Evolutionary conservation across 805 yeast species (phyloP).

Genomic region (Zygosaccharomyces bisporus): DNA sequence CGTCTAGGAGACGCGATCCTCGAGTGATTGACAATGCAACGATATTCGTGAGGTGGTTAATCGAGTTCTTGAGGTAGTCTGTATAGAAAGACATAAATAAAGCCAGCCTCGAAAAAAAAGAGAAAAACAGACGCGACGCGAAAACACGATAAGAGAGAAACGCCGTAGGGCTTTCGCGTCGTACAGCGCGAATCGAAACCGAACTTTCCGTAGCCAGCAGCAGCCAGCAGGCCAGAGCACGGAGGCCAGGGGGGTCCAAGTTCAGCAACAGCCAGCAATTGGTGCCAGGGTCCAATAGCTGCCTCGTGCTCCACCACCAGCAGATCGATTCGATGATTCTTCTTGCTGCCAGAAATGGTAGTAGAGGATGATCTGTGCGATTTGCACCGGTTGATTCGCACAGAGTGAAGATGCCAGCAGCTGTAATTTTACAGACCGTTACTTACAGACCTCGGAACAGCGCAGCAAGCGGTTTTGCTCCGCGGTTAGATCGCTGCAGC

Average conservation of each 20-base stretch:
- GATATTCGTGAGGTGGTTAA: constrained; percentile 2
- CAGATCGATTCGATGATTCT: too few relatives aligned
- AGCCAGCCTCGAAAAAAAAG: background rate
- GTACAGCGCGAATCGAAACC: background rate
- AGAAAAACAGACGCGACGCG: constrained; percentile 5
- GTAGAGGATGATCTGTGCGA: background rate
- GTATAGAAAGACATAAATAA: constrained; percentile 2
- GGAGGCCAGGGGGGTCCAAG: background rate
- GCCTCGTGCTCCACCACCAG: too few relatives aligned
- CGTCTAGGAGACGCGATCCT: constrained; percentile 5
- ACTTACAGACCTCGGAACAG: too few relatives aligned
- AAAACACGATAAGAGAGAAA: background rate
- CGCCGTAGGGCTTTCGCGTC: background rate
- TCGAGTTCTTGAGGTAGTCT: constrained; percentile 1
- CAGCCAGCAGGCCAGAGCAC: background rate
- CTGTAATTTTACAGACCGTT: too few relatives aligned
- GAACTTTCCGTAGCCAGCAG: background rate
- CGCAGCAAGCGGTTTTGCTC: too few relatives aligned
- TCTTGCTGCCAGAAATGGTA: too few relatives aligned
- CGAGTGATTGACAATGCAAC: constrained; percentile 2
- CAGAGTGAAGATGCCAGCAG: too few relatives aligned
- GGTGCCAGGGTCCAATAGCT: too few relatives aligned
- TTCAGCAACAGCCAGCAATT: background rate
- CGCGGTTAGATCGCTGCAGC: too few relatives aligned
- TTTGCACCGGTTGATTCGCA: background rate